phyloP scores from a whole-genome alignment of 768 basidiomycete genomes.

The Nidula microcarpa region DNA sequence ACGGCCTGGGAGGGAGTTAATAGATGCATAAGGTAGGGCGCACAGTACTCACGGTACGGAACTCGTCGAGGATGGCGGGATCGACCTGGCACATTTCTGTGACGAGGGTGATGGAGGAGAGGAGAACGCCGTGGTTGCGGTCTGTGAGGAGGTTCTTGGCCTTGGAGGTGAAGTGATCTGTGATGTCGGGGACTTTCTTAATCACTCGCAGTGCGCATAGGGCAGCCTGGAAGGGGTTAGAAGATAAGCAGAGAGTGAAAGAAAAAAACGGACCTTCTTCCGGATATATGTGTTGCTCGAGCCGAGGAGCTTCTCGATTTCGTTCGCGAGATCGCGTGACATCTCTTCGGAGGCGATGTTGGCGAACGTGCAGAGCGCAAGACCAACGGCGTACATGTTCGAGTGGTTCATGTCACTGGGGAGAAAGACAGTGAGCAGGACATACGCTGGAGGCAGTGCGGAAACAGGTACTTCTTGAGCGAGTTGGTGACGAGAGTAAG shows the following conservation, averaged over 20 bases:
- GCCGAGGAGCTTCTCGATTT: slow-evolving; percentile 95
- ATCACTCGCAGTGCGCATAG: slow-evolving; percentile 93
- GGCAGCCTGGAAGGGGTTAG: slow-evolving; percentile 62
- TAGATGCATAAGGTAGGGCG: background rate
- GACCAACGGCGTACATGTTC: slow-evolving; percentile 97
- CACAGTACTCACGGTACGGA: slow-evolving; percentile 71
- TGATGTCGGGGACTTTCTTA: slow-evolving; percentile 93
- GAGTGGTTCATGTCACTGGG: slow-evolving; percentile 97
- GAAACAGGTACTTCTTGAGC: slow-evolving; percentile 77
- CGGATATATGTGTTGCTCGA: slow-evolving; percentile 98
- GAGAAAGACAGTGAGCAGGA: slow-evolving; percentile 5
- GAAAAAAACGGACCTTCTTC: slow-evolving; percentile 72
- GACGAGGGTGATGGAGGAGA: slow-evolving; percentile 92
- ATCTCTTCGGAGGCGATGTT: slow-evolving; percentile 99
- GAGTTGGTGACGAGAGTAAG: slow-evolving; percentile 97
- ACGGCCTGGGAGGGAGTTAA: slow-evolving; percentile 59
- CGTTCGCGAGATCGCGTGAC: slow-evolving; percentile 96
- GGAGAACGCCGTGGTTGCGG: slow-evolving; percentile 93
- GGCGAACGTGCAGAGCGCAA: slow-evolving; percentile 96
- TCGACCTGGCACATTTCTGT: slow-evolving; percentile 92
- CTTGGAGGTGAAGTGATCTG: slow-evolving; percentile 87
- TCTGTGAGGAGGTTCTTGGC: slow-evolving; percentile 91
- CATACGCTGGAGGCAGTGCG: background rate
- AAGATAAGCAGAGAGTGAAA: slow-evolving; percentile 3
- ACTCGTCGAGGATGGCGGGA: slow-evolving; percentile 70